Evolutionary conservation across 306 rosid genomes (phyloP).

Genomic region (Vigna radiata): DNA sequence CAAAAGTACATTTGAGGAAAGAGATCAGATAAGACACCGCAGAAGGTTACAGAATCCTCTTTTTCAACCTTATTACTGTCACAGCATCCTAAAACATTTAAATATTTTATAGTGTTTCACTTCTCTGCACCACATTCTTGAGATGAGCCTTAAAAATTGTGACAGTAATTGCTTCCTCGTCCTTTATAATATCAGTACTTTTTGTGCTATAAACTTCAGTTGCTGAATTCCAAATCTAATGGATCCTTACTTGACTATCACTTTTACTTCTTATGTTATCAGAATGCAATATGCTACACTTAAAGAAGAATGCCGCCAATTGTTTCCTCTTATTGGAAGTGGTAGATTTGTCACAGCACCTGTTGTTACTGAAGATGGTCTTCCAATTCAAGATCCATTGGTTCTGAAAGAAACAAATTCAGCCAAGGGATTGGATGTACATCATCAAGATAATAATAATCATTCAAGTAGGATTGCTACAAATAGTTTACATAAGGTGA

Average conservation of each 20-base stretch:
- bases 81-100: conserved; percentile 16
- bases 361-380: conserved; percentile 81
- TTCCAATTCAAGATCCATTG: conserved; percentile 79
- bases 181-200: conserved; percentile 3
- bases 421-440: conserved; percentile 50
- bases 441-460: conserved; percentile 48
- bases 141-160: conserved; percentile 24
- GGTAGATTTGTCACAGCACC: conserved; percentile 95
- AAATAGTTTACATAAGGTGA: conserved; percentile 55
- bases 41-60: conserved; percentile 63
- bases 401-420: conserved; percentile 72
- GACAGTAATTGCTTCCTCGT: conserved; percentile 21
- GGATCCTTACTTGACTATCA: conserved; percentile 28
- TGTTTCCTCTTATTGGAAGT: conserved; percentile 95
- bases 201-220: neutral
- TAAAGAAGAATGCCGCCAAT: conserved; percentile 85
- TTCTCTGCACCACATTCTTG: conserved; percentile 12
- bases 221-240: conserved; percentile 2
- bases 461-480: conserved; percentile 44
- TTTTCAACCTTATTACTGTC: conserved; percentile 19
- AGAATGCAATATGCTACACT: conserved; percentile 80
- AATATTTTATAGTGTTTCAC: neutral
- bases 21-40: conserved; percentile 73
- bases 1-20: conserved; percentile 84
- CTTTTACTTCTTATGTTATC: conserved; percentile 42